Evolutionary conservation across 306 rosid species (phyloP).

Genomic region (Spatholobus suberectus): DNA sequence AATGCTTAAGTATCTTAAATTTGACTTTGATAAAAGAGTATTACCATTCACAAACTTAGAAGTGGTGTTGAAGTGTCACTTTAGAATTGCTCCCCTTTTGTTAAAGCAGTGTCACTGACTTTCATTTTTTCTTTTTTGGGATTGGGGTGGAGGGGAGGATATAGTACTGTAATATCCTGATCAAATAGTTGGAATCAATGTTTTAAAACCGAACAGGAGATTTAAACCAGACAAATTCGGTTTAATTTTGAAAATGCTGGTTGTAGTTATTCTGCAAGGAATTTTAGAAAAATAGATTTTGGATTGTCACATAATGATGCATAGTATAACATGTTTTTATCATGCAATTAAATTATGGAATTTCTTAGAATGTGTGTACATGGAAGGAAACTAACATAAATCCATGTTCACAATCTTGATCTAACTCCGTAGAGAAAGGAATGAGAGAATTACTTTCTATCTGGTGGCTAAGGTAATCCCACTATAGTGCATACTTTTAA

Average conservation of each 20-base stretch:
- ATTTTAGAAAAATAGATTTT: background rate
- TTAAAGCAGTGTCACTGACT: background rate
- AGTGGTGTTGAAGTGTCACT: background rate
- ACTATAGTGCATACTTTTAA: background rate
- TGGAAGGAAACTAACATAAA: background rate
- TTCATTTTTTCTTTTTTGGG: background rate
- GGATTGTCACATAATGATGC: background rate
- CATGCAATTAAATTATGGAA: background rate
- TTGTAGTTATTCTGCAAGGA: background rate
- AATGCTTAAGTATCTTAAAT: background rate
- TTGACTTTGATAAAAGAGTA: background rate
- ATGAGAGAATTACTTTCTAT: background rate
- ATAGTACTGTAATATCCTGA: background rate
- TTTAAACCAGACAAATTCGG: background rate
- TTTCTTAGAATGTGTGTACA: background rate
- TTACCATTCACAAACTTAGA: constrained; percentile 5
- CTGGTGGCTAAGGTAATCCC: background rate
- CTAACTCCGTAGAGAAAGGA: background rate
- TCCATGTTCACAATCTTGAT: background rate
- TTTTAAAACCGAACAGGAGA: background rate
- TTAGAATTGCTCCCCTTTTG: background rate
- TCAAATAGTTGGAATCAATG: background rate
- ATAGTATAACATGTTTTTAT: background rate
- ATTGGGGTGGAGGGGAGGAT: background rate
- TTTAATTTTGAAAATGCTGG: background rate